Percentiles rank a stretch among this genome's conserved stretches.
phyloP scores from a whole-genome alignment of 768 basidiomycete species.

The Mycena galopus region DNA sequence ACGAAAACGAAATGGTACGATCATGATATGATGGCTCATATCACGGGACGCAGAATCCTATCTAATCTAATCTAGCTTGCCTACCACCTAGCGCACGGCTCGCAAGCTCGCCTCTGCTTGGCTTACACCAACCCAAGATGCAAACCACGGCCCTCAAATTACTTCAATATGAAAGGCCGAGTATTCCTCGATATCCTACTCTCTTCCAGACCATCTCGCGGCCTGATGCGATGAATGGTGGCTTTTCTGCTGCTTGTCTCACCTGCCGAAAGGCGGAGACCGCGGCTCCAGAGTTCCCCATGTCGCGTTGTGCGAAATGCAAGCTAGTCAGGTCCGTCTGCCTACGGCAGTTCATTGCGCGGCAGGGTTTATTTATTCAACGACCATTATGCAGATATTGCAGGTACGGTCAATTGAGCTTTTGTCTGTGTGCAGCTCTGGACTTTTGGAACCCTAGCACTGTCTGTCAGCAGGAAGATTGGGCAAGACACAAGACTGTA shows the following conservation, averaged over 20 bases:
- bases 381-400: background rate
- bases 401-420: background rate
- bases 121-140: too few species aligned
- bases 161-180: too few species aligned
- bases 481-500: background rate
- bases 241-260: constrained; percentile 3
- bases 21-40: too few species aligned
- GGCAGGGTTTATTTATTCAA: background rate
- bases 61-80: too few species aligned
- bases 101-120: too few species aligned
- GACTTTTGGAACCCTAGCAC: background rate
- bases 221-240: background rate
- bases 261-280: constrained; percentile 10
- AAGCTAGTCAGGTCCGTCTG: background rate
- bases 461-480: background rate
- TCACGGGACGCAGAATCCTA: too few species aligned
- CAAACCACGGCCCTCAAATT: too few species aligned
- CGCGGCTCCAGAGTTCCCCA: background rate
- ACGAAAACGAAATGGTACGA: too few species aligned
- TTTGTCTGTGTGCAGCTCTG: background rate
- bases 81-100: too few species aligned
- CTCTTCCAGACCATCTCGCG: background rate
- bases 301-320: constrained; percentile 4
- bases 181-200: too few species aligned
- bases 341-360: background rate